A percentile compares a stretch with the other conserved stretches of the same genome.
Evolutionary conservation across 352 stramenopile genomes (phyloP).

Genomic region (Globisporangium echinulatum): DNA sequence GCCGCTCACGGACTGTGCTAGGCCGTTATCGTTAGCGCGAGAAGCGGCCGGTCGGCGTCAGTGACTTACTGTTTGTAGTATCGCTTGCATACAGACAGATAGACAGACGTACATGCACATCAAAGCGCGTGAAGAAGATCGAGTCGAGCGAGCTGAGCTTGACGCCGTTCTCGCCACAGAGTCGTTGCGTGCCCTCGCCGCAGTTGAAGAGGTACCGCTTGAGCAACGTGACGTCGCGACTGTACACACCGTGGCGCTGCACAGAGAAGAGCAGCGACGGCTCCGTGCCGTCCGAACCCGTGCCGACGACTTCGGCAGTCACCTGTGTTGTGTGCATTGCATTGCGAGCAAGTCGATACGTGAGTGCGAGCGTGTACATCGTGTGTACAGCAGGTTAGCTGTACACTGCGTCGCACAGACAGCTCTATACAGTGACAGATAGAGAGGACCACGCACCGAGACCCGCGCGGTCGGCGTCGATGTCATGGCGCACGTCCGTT

Average conservation of each 20-base stretch:
- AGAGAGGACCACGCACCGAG: neutral
- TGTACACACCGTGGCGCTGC: slow-evolving; percentile 61
- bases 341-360: neutral
- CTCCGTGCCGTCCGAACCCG: slow-evolving; percentile 57
- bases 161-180: slow-evolving; percentile 62
- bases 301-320: slow-evolving; percentile 52
- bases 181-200: slow-evolving; percentile 56
- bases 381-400: neutral
- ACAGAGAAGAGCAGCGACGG: slow-evolving; percentile 61
- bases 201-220: slow-evolving; percentile 72
- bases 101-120: slow-evolving; percentile 29
- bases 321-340: slow-evolving; percentile 17
- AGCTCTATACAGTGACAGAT: neutral
- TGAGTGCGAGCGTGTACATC: neutral
- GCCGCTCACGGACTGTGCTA: slow-evolving; percentile 48
- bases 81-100: too few relatives aligned
- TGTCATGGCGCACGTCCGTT: neutral
- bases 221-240: slow-evolving; percentile 46
- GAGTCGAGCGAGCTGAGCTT: slow-evolving; percentile 63
- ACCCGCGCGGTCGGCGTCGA: neutral
- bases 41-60: too few relatives aligned
- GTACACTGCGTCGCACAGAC: neutral
- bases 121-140: slow-evolving; percentile 66
- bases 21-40: too few relatives aligned
- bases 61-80: too few relatives aligned